Base-by-base conservation (phyloP, 495 filamentous ascomycete species). In the Polyplosphaeria fusca region DNA sequence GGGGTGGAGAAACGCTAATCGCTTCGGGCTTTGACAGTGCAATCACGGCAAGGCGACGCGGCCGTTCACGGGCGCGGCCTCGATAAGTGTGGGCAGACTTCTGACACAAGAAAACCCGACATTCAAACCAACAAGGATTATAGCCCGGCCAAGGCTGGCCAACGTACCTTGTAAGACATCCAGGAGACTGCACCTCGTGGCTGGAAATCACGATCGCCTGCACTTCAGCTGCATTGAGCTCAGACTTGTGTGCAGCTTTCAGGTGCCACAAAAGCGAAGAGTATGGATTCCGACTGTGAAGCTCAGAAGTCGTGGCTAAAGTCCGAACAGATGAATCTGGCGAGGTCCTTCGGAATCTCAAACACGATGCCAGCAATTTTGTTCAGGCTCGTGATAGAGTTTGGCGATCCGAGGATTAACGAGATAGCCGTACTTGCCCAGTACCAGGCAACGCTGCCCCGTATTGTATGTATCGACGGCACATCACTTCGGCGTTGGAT, bases 1-100 rank as follows among this genome's bases (percentile, higher is more conserved):
- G 32, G 7, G 35, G 27, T 28, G 18, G 49, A 25, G 32, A 18
- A 5, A 18, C 43, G 53, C 53, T 54, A 54, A 32, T 12, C 20
- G 22, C 16, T 27, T 23, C 12, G 1, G 19, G 37, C n/a, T 1
- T 5, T 47, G 32, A 48, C 37, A 27, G 22, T 42, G 53, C 18
- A 9, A 42, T 13, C 22, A 22, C 27, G 53, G 55, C 55, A 59
- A 52, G 55, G n/a, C 55, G 47, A 59, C 39, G 47, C 47, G 55
- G 41, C 42, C 47, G 55, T 48, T 56, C 27, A 25, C 26, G 43
- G 13, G 39, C 9, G 32, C 25, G 39, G 53, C n/a, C 16, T 37
- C n/a, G 42, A 47, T 7, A 39, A 47, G 37, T 32, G 12, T 11
- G 35, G 43, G 39, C 39, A 42, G 19, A 42, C 5, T 12, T 27